Evolutionary conservation across 495 filamentous ascomycete genomes (phyloP).

Genomic region (Hypoxylon cercidicola): DNA sequence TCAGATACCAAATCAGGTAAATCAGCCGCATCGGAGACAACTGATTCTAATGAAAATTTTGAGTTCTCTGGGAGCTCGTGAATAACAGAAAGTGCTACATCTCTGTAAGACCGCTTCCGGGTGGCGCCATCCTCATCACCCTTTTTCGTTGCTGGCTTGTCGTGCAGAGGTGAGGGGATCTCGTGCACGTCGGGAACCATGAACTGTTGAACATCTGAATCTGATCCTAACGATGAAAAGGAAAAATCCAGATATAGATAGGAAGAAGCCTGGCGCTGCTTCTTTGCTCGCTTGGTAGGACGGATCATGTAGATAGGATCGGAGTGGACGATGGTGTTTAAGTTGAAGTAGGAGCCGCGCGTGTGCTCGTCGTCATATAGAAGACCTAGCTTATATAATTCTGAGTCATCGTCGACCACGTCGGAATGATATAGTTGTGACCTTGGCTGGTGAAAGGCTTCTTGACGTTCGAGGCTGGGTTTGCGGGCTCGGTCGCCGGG

Average conservation of each 20-base stretch:
- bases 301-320: conserved; percentile 48
- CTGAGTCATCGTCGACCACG: conserved; percentile 40
- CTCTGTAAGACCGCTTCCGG: conserved; percentile 5
- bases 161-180: conserved; percentile 6
- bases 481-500: conserved; percentile 44
- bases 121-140: background rate
- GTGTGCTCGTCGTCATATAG: conserved; percentile 53
- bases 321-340: conserved; percentile 47
- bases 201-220: conserved; percentile 44
- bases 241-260: conserved; percentile 45
- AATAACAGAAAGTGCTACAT: conserved; percentile 37
- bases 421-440: conserved; percentile 32
- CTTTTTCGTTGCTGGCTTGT: background rate
- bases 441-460: conserved; percentile 52
- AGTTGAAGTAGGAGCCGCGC: conserved; percentile 48
- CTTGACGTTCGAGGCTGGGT: conserved; percentile 54
- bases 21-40: conserved; percentile 24
- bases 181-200: conserved; percentile 35
- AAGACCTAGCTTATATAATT: conserved; percentile 52
- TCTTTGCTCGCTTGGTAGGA: conserved; percentile 45
- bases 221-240: conserved; percentile 44
- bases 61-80: conserved; percentile 43
- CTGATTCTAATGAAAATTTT: conserved; percentile 20
- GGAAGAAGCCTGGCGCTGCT: conserved; percentile 19
- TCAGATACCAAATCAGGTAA: conserved; percentile 41